A percentile compares a stretch with the other conserved stretches of the same genome.
These are phyloP conservation scores for Aphanomyces euteiches DNA, from an alignment of 352 stramenopile species.

Conservation along the genomic window DNA sequence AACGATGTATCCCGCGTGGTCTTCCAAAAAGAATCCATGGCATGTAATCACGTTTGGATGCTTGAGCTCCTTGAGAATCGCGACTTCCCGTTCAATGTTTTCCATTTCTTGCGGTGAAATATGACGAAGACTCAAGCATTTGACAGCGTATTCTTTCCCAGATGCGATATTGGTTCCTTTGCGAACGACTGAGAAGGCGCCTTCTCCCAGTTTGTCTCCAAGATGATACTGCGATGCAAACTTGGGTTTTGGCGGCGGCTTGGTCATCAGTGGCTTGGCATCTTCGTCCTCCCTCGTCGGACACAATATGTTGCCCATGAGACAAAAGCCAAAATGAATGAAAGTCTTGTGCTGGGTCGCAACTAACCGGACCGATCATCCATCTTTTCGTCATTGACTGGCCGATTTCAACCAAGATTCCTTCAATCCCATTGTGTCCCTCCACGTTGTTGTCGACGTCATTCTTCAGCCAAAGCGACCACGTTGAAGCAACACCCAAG, in stretches of 20 bases:
- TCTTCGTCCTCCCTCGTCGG: too few species aligned
- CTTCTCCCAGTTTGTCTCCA: slow-evolving; percentile 49
- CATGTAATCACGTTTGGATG: slow-evolving; percentile 88
- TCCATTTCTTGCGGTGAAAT: slow-evolving; percentile 49
- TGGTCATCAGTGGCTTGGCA: neutral
- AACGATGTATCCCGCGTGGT: slow-evolving; percentile 94
- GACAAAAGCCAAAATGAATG: too few species aligned
- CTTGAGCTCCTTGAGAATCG: slow-evolving; percentile 72
- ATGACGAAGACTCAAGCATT: slow-evolving; percentile 84
- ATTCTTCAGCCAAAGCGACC: too few species aligned
- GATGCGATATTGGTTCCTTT: slow-evolving; percentile 44
- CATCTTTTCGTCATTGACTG: too few species aligned
- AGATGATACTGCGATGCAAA: slow-evolving; percentile 64
- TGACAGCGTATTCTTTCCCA: slow-evolving; percentile 47
- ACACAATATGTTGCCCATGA: too few species aligned
- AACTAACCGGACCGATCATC: too few species aligned
- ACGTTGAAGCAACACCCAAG: too few species aligned
- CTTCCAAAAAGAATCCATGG: slow-evolving; percentile 89
- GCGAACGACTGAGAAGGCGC: slow-evolving; percentile 57
- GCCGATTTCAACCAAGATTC: too few species aligned
- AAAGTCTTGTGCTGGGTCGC: too few species aligned
- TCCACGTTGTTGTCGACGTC: too few species aligned
- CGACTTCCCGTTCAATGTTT: slow-evolving; percentile 47
- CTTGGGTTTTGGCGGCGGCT: neutral
- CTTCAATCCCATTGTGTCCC: too few species aligned